Evolutionary conservation across 345 rosid genomes (phyloP).

Genomic region (Turnera subulata): DNA sequence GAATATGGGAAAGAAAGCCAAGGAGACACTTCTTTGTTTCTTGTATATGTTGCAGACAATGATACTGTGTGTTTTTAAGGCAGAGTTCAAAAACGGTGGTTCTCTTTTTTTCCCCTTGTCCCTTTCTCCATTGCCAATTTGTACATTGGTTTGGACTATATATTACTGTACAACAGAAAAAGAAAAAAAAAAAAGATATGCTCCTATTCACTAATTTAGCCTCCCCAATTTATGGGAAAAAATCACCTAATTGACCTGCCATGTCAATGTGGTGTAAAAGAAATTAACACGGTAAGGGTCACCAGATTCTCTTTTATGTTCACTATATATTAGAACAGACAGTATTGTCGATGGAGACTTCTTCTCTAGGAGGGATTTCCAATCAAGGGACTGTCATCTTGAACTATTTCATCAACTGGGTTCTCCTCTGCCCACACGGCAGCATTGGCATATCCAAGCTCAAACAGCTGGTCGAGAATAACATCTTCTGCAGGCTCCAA

Average conservation of each 20-base stretch:
- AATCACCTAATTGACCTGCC: conserved; percentile 14
- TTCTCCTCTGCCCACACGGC: conserved; percentile 68
- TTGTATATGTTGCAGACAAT: too few relatives aligned
- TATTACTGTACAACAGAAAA: too few relatives aligned
- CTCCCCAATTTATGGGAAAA: neutral
- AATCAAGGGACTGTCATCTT: conserved; percentile 21
- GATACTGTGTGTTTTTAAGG: too few relatives aligned
- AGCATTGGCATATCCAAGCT: conserved; percentile 79
- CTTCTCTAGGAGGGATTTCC: conserved; percentile 20
- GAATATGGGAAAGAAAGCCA: too few relatives aligned
- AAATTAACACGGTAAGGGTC: neutral
- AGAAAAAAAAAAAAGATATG: neutral
- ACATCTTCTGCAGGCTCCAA: conserved; percentile 83
- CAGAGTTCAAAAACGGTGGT: too few relatives aligned
- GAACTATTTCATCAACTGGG: conserved; percentile 51
- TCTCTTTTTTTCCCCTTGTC: too few relatives aligned
- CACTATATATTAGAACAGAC: neutral
- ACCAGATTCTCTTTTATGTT: neutral
- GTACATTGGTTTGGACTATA: too few relatives aligned
- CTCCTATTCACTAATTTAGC: too few relatives aligned
- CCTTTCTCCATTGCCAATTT: too few relatives aligned
- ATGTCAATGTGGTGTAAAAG: neutral
- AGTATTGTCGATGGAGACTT: neutral
- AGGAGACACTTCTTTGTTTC: too few relatives aligned
- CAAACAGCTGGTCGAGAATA: conserved; percentile 66